phyloP scores from a whole-genome alignment of 208 protist species.

The Wallacemonas collosoma region DNA sequence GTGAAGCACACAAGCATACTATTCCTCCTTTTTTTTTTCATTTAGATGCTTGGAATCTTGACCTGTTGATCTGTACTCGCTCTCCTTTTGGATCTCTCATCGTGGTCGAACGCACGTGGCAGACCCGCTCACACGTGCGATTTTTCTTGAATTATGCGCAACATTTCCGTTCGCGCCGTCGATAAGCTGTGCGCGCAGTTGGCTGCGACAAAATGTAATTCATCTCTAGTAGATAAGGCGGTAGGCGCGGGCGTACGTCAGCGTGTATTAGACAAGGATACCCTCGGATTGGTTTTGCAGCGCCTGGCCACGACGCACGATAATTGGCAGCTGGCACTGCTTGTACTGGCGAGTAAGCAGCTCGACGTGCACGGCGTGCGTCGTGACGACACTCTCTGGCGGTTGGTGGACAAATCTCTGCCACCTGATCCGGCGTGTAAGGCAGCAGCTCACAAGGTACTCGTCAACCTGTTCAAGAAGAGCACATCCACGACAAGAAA shows the following conservation, averaged over 20 bases:
- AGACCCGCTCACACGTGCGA: no score
- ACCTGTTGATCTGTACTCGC: no score
- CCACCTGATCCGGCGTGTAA: constrained; percentile 44
- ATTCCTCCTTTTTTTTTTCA: no score
- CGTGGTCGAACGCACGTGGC: no score
- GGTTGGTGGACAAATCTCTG: constrained; percentile 51
- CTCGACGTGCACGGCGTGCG: constrained; percentile 51
- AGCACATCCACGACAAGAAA: constrained; percentile 14
- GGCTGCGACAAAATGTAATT: constrained; percentile 27
- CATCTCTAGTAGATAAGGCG: constrained; percentile 38
- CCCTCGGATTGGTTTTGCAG: constrained; percentile 73
- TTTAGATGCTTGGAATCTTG: no score
- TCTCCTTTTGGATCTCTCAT: no score
- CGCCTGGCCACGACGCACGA: constrained; percentile 37
- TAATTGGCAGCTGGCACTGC: constrained; percentile 65
- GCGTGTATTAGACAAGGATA: constrained; percentile 62
- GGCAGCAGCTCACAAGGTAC: constrained; percentile 28
- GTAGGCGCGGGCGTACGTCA: constrained; percentile 59
- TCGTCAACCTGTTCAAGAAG: constrained; percentile 28
- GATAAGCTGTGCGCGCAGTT: constrained; percentile 55
- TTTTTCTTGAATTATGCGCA: constrained; percentile 29
- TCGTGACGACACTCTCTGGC: constrained; percentile 66
- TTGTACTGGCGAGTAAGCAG: constrained; percentile 46
- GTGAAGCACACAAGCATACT: no score
- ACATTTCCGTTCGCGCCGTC: constrained; percentile 44